Evolutionary conservation across 2,329 filamentous ascomycete species (phyloP), one percentile per base, ranked within the genome.

Genomic region (Ceratocystis variospora): DNA sequence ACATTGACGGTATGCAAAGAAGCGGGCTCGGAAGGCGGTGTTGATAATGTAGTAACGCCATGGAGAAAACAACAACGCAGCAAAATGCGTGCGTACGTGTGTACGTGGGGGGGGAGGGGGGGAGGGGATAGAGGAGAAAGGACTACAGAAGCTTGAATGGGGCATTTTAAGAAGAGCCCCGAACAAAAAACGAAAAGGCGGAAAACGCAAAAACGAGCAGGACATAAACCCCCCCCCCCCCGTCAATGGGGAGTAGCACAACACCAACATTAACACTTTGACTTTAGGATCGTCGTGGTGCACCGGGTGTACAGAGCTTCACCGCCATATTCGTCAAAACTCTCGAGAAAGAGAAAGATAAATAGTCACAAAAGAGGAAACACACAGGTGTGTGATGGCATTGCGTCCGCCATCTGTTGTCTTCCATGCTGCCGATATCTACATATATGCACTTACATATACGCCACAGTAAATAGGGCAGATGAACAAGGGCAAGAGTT

Each of bases 301-400:
- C 50, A 57, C 50, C 19, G 17, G 22, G 3, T 22, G 50, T 57
- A 57, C 50, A 28, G 8, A 57, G 50, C 50, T 57, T 57, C 50
- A 57, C 50, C 50, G 50, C 50, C 22, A 57, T 57, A 10, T 28
- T 57, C 22, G 50, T 57, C 50, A 57, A 57, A 57, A 50, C 15
- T 17, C 46, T 8, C 46, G 46, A 50, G n/a, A 50, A 19, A 50
- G 5, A 22, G n/a, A 8, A 50, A 10, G 46, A 50, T 3, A 3
- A 19, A n/a, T 10, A 50, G 5, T n/a, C n/a, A 6, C 46, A 50
- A 22, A 37, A 37, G 33, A 37, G 46, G 7, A 25, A 8, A 53
- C 2, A 50, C 15, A 50, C 15, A 50, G 46, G 46, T 50, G 15
- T 50, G 15, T n/a, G 7, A 50, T 50, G 5, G 7, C 22, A 2